Evolutionary conservation across 2,329 filamentous ascomycete species (phyloP).

Genomic region (Talaromyces sp.): DNA sequence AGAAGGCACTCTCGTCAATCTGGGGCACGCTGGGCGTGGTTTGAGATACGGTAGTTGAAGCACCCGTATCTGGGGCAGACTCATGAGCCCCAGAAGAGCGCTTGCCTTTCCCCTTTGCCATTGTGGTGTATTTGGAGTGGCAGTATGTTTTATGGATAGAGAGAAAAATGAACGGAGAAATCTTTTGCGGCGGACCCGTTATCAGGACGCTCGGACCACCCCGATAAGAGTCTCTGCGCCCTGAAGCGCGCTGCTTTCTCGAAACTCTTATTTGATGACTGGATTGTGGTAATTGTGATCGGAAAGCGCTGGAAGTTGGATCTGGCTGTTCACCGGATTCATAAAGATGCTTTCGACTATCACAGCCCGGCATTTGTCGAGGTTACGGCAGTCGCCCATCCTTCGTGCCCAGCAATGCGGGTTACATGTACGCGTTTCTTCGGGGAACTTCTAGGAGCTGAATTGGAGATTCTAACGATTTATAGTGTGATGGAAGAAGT

Average conservation of each 20-base stretch:
- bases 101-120: conserved; percentile 45
- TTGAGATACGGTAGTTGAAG: conserved; percentile 22
- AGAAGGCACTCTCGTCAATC: conserved; percentile 43
- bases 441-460: background rate
- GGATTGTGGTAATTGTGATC: background rate
- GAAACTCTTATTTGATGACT: conserved; percentile 9
- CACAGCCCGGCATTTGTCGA: conserved; percentile 26
- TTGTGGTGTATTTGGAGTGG: conserved; percentile 24
- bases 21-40: conserved; percentile 33
- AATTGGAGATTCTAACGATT: conserved; percentile 14
- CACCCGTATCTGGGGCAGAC: conserved; percentile 16
- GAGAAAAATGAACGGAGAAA: conserved; percentile 31
- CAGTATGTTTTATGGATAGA: conserved; percentile 19
- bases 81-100: conserved; percentile 31
- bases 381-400: conserved; percentile 12
- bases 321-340: background rate
- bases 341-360: background rate
- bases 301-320: background rate
- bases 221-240: conserved; percentile 27
- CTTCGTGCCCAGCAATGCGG: conserved; percentile 33
- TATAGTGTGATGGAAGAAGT: conserved; percentile 58
- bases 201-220: conserved; percentile 29
- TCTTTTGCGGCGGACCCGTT: conserved; percentile 28
- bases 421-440: conserved; percentile 40
- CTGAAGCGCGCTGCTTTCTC: conserved; percentile 15